Percentiles rank a stretch among this genome's conserved stretches.
Conservation (phyloP, 345 rosid species). For the Gossypium australe region DNA sequence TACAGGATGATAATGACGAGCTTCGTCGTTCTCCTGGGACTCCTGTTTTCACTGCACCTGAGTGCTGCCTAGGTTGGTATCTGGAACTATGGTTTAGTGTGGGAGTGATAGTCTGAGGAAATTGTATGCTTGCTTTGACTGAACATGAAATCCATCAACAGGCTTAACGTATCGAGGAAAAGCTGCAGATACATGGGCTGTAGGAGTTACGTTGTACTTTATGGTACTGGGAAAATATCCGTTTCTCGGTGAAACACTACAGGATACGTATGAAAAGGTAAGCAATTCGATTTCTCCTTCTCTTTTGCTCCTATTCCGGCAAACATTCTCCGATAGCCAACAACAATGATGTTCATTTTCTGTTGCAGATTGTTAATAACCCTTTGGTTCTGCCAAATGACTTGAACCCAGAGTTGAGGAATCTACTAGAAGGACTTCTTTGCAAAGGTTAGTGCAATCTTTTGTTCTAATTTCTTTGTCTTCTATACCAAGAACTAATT, state of each 20-base stretch:
- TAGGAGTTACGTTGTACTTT: slow-evolving; percentile 85
- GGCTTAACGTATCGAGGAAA: slow-evolving; percentile 80
- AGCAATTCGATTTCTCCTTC: not conserved
- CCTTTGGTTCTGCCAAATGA: slow-evolving; percentile 60
- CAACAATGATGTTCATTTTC: not conserved
- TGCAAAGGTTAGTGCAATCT: slow-evolving; percentile 59
- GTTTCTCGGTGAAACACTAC: slow-evolving; percentile 90
- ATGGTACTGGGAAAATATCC: slow-evolving; percentile 87
- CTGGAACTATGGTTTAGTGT: not conserved
- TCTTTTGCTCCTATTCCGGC: not conserved
- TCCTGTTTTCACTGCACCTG: slow-evolving; percentile 99
- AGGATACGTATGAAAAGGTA: slow-evolving; percentile 96
- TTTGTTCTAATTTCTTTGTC: not conserved
- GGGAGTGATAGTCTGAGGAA: not conserved
- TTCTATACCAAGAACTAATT: not conserved
- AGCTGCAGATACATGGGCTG: slow-evolving; percentile 97
- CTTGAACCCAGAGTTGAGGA: slow-evolving; percentile 61
- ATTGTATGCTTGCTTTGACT: slow-evolving; percentile 2
- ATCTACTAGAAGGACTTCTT: slow-evolving; percentile 80
- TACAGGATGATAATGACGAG: slow-evolving; percentile 87
- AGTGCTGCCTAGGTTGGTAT: slow-evolving; percentile 80
- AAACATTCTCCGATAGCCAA: not conserved
- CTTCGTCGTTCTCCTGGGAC: slow-evolving; percentile 99
- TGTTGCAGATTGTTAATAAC: slow-evolving; percentile 69
- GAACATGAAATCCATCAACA: slow-evolving; percentile 30